These are phyloP conservation scores for Candida vartiovaarae DNA, from an alignment of 805 yeast species.

Conservation along the genomic window DNA sequence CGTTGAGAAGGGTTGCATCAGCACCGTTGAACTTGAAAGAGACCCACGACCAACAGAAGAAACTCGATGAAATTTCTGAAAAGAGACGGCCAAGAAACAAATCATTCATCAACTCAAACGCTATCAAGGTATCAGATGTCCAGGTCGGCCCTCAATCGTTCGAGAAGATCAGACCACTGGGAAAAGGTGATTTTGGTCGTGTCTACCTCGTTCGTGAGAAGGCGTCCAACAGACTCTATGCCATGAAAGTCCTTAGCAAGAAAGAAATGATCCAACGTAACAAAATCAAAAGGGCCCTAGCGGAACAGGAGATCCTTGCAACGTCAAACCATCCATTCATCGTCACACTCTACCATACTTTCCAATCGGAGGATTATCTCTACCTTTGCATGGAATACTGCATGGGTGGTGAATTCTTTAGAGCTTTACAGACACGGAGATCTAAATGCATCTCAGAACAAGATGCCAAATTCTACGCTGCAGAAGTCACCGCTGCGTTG, in stretches of 20 bases:
- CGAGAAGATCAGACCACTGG: slow-evolving; percentile 83
- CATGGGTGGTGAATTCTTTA: slow-evolving; percentile 97
- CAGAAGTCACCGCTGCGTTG: slow-evolving; percentile 95
- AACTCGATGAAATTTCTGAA: slow-evolving; percentile 14
- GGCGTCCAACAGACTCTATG: slow-evolving; percentile 65
- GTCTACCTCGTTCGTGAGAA: slow-evolving; percentile 89
- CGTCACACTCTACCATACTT: slow-evolving; percentile 91
- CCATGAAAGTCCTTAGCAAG: slow-evolving; percentile 87
- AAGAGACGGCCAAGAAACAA: slow-evolving; percentile 34
- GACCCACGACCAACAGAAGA: slow-evolving; percentile 17
- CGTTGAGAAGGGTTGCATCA: slow-evolving; percentile 71
- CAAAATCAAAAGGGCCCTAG: slow-evolving; percentile 88
- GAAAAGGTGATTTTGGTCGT: slow-evolving; percentile 97
- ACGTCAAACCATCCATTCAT: slow-evolving; percentile 96
- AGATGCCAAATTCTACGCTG: slow-evolving; percentile 91
- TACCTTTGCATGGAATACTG: slow-evolving; percentile 98
- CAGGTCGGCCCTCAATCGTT: slow-evolving; percentile 84
- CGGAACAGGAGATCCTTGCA: slow-evolving; percentile 94
- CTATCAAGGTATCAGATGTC: slow-evolving; percentile 66
- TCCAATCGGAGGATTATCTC: slow-evolving; percentile 86
- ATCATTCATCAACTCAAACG: slow-evolving; percentile 52
- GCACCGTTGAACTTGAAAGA: slow-evolving; percentile 60
- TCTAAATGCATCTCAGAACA: slow-evolving; percentile 79
- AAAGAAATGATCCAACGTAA: slow-evolving; percentile 93
- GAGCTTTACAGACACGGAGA: slow-evolving; percentile 88